phyloP scores from a whole-genome alignment of 768 basidiomycete species.

The Suillus hirtellus region DNA sequence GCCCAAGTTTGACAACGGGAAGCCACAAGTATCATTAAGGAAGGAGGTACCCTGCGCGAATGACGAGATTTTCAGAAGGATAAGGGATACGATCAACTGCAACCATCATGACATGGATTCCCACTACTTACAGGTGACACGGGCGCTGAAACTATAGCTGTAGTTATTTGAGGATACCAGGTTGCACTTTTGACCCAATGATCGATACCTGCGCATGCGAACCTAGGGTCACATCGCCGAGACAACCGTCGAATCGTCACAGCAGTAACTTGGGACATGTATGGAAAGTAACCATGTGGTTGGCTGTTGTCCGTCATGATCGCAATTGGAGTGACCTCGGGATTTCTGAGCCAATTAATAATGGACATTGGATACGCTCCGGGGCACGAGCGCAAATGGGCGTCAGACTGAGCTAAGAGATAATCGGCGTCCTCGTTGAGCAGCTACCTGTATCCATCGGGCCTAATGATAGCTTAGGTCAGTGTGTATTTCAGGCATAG shows the following conservation, averaged over 20 bases:
- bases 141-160: not conserved
- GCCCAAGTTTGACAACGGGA: not conserved
- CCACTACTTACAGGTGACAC: constrained; percentile 6
- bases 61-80: not conserved
- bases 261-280: not conserved
- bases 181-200: not conserved
- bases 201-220: not conserved
- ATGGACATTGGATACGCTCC: not conserved
- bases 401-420: not conserved
- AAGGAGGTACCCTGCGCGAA: constrained; percentile 36
- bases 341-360: not conserved
- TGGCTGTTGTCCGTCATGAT: not conserved
- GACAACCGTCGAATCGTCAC: constrained; percentile 1
- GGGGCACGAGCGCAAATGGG: constrained; percentile 1
- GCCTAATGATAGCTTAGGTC: not conserved
- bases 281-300: not conserved
- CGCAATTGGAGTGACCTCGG: not conserved
- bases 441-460: not conserved
- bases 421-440: not conserved
- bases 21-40: not conserved
- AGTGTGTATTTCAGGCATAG: not conserved
- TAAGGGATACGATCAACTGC: constrained; percentile 16
- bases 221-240: constrained; percentile 1
- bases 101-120: constrained; percentile 14
- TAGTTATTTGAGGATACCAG: constrained; percentile 1